Evolutionary conservation across 2,329 filamentous ascomycete genomes (phyloP).

Genomic region (Xenoacremonium recifei): DNA sequence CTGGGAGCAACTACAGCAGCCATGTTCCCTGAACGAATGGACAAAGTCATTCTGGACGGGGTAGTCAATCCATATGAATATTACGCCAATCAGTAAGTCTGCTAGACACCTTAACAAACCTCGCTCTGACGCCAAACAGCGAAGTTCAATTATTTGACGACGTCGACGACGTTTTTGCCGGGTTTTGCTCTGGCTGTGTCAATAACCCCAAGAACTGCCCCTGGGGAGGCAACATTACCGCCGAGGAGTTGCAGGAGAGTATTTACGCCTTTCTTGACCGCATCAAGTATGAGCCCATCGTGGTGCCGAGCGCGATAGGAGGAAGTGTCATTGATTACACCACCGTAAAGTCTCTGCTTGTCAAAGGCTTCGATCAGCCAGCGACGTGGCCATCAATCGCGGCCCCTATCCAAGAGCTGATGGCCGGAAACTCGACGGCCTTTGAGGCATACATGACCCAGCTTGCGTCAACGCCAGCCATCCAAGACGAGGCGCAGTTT

Average conservation of each 20-base stretch:
- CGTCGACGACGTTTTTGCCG: slow-evolving; percentile 24
- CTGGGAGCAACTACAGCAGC: slow-evolving; percentile 36
- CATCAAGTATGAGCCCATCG: slow-evolving; percentile 22
- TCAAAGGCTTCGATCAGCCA: slow-evolving; percentile 19
- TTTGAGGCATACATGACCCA: neutral
- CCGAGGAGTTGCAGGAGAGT: slow-evolving; percentile 20
- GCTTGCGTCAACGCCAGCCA: neutral
- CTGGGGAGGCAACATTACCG: slow-evolving; percentile 19
- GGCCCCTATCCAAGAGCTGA: slow-evolving; percentile 34
- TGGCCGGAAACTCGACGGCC: slow-evolving; percentile 23
- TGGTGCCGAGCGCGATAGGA: slow-evolving; percentile 1
- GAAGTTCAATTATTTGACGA: slow-evolving; percentile 23
- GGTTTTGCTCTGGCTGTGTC: slow-evolving; percentile 24
- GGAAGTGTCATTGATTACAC: slow-evolving; percentile 18
- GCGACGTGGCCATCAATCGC: slow-evolving; percentile 39
- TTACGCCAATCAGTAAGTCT: slow-evolving; percentile 22
- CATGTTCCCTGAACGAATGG: slow-evolving; percentile 38
- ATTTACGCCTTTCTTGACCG: slow-evolving; percentile 20
- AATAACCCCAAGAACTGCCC: slow-evolving; percentile 17
- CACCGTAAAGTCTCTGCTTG: slow-evolving; percentile 9
- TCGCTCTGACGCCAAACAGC: slow-evolving; percentile 9
- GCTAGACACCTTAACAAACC: too few relatives aligned
- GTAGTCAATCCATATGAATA: slow-evolving; percentile 32
- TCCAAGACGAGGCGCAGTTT: neutral
- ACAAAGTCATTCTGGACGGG: slow-evolving; percentile 32